Base-by-base conservation (phyloP, 1,284 basidiomycete species). In the Malassezia obtusa region DNA sequence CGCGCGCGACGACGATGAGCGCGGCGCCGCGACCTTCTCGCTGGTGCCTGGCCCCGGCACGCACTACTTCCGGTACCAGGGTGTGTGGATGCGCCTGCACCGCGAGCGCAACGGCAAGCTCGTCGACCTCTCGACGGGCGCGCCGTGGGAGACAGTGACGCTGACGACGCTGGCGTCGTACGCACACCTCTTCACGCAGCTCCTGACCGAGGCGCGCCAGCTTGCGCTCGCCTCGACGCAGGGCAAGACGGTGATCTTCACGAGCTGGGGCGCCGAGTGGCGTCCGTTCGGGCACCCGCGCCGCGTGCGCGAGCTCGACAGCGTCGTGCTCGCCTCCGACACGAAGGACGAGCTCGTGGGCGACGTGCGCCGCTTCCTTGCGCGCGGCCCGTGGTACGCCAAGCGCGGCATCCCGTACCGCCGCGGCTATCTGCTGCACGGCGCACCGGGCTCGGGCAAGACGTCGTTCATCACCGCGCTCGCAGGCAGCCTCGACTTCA, bases 381-480 rank as follows among this genome's bases (percentile, higher is more conserved):
- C 79, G 6, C 78, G 94, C 49, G 82, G 86, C 39, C 81, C 85
- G 64, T 99, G 94, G 94, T 99, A 99, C 75, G 87, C 88, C 26
- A 88, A 96, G 68, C 80, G 94, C 80, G 91, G 92, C 24, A 96
- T 99, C 54, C 94, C 94, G 0, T 99, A 98, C 73, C 83, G 94
- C 24, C 81, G 94, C 63, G 94, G 94, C 32, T 96, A 96, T 75
- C 81, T 99, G 15, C 77, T 98, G 11, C 83, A 98, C 69, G 94
- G 94, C 7, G 91, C 94, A 17, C 94, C 94, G 0, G 94, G 94
- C 19, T 94, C 89, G 0, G 94, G 94, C 50, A 99, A 99, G 76
- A 92, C 91, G 1, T 96, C 90, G 0, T 98, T 91, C 77, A 98
- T 98, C 63, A 91, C 95, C 74, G 91, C 94, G 3, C 80, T 98